Base-by-base conservation (phyloP, 371 early-diverging fungal species). In the Apophysomyces ossiformis region DNA sequence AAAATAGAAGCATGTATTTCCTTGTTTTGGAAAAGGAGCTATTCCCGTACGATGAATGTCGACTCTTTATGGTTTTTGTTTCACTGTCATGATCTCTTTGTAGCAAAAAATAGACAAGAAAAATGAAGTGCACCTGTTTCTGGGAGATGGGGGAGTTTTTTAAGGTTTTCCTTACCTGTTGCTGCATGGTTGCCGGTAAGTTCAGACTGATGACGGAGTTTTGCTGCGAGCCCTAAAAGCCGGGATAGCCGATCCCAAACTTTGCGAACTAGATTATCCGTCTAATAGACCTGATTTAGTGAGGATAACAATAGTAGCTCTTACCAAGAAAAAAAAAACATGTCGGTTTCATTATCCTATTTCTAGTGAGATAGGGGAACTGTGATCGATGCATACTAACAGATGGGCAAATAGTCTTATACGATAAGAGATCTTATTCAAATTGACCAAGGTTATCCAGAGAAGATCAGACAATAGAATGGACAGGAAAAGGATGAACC, bases 181-280 rank as follows among this genome's bases (percentile, higher is more conserved):
- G 32, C 32, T 26, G 32, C 32, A 26, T 26, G 3, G 32, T 26
- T 26, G 32, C 32, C 32, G 32, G 32, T 26, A 26, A 26, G 32
- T 26, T 26, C n/a, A 26, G 32, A 26, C 32, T n/a, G 9, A 50
- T 50, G 54, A 50, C 54, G 35, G 54, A 50, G 54, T 50, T 26
- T 21, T 21, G 54, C 54, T 50, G 54, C 54, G 35, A 16, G 16
- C 5, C 54, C 21, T 50, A 21, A 26, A 26, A 50, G 54, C 54
- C 54, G 54, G 54, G 54, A 50, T 50, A 50, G 54, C 54, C 54
- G 54, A 50, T 21, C 21, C 21, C 16, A 5, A 21, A 18, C 21
- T 50, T 26, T 16, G 21, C 21, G 21, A 50, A 50, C 21, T 6
- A 50, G 21, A 26, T 26, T 26, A 26, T 26, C 32, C 54, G 9